A percentile compares a stretch with the other conserved stretches of the same genome.
These are phyloP conservation scores for Dipodascopsis uninucleata DNA, from an alignment of 805 yeast genomes.

Conservation along the genomic window DNA sequence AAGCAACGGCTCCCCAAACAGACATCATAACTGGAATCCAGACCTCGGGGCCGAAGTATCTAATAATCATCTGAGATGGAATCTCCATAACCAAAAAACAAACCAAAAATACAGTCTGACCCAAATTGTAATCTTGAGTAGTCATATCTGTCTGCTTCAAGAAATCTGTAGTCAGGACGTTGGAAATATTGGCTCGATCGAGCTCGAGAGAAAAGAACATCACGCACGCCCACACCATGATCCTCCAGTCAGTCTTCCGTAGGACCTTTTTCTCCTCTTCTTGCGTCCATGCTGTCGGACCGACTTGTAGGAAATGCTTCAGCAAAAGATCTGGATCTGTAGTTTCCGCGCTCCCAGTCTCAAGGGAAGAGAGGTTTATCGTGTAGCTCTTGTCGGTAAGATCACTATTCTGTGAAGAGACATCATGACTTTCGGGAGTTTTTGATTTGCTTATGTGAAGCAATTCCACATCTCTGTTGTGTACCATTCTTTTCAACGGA, in stretches of 20 bases:
- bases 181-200: constrained; percentile 54
- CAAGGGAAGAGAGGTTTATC: no score
- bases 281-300: constrained; percentile 43
- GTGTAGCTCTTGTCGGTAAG: constrained; percentile 1
- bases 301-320: constrained; percentile 12
- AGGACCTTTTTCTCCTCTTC: constrained; percentile 49
- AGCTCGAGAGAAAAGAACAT: constrained; percentile 56
- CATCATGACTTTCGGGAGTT: no score
- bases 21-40: constrained; percentile 53
- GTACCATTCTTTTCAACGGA: no score
- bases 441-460: no score
- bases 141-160: constrained; percentile 49
- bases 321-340: constrained; percentile 23
- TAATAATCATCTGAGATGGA: constrained; percentile 46
- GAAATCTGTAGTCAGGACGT: constrained; percentile 54
- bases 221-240: constrained; percentile 52
- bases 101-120: constrained; percentile 55
- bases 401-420: no score
- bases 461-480: no score
- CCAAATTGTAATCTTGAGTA: constrained; percentile 56
- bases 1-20: constrained; percentile 57
- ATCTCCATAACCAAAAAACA: constrained; percentile 41
- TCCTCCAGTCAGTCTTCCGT: constrained; percentile 52
- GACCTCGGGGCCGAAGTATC: constrained; percentile 56
- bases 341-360: constrained; percentile 14